phyloP scores from a whole-genome alignment of 2,329 filamentous ascomycete genomes.

The Nothomitra cinnamomea region DNA sequence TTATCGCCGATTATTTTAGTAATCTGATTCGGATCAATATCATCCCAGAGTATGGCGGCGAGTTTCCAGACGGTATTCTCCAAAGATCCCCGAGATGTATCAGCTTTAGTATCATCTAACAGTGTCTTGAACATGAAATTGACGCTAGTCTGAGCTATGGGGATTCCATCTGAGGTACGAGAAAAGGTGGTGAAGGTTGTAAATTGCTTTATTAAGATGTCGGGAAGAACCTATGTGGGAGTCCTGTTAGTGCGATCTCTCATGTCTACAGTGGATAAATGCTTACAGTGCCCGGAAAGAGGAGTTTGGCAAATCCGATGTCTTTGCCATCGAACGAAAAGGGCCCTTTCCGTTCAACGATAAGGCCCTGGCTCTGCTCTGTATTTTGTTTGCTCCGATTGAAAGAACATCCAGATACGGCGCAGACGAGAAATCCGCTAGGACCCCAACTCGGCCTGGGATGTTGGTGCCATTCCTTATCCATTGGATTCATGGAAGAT shows the following conservation, averaged over 20 bases:
- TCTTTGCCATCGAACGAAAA: background rate
- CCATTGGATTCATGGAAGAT: constrained; percentile 41
- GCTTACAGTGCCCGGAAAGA: constrained; percentile 2
- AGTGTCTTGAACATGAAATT: constrained; percentile 33
- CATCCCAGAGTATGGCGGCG: constrained; percentile 72
- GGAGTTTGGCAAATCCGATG: constrained; percentile 29
- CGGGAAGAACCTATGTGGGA: background rate
- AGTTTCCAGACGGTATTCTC: constrained; percentile 74
- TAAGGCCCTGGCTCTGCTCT: background rate
- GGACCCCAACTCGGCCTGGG: constrained; percentile 68
- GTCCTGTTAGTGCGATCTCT: background rate
- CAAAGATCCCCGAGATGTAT: constrained; percentile 27
- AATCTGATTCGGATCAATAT: constrained; percentile 23
- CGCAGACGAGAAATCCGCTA: constrained; percentile 54
- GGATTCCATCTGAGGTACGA: constrained; percentile 37
- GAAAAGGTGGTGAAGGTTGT: constrained; percentile 20
- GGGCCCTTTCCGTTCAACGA: background rate
- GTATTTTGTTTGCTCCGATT: background rate
- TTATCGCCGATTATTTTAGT: constrained; percentile 19
- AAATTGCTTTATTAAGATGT: constrained; percentile 5
- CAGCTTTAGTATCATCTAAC: constrained; percentile 23
- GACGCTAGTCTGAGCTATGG: constrained; percentile 34
- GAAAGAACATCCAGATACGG: constrained; percentile 23
- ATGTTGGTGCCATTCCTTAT: constrained; percentile 52
- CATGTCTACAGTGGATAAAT: background rate